phyloP scores from a whole-genome alignment of 805 yeast genomes.

The Allodekkera sacchari region DNA sequence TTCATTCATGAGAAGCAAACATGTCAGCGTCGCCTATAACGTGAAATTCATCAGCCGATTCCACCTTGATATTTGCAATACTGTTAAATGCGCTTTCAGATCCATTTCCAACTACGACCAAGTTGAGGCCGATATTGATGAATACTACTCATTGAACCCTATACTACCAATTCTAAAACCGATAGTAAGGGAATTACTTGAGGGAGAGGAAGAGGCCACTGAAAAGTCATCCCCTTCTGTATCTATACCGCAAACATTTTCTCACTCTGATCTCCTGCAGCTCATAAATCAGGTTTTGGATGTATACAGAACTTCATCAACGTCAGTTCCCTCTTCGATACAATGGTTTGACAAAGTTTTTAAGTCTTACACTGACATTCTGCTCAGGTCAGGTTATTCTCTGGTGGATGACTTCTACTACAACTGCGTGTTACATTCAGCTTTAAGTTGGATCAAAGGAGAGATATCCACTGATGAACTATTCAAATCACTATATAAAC shows the following conservation, averaged over 20 bases:
- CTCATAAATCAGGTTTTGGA: too few species aligned
- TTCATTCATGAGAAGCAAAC: conserved; percentile 9
- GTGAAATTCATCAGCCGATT: conserved; percentile 11
- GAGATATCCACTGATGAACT: conserved; percentile 10
- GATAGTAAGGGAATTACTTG: neutral
- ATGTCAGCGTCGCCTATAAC: conserved; percentile 12
- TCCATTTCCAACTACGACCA: conserved; percentile 1
- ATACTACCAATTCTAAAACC: conserved; percentile 20
- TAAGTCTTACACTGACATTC: conserved; percentile 12
- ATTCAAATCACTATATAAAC: conserved; percentile 12
- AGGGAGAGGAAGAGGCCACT: conserved; percentile 1
- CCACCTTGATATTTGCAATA: conserved; percentile 13
- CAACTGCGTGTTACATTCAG: too few species aligned
- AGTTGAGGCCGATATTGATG: conserved; percentile 10
- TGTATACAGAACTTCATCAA: too few species aligned
- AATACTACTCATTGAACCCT: conserved; percentile 17
- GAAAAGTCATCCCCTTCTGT: too few species aligned
- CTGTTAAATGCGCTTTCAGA: conserved; percentile 11
- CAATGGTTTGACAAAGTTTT: conserved; percentile 20
- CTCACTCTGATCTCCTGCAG: too few species aligned
- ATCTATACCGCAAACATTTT: too few species aligned
- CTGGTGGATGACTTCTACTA: too few species aligned
- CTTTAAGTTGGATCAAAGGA: conserved; percentile 11
- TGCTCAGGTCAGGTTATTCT: too few species aligned
- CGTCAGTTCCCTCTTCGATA: too few species aligned